Evolutionary conservation across 2,329 filamentous ascomycete genomes (phyloP).

Genomic region (Clonostachys solani): DNA sequence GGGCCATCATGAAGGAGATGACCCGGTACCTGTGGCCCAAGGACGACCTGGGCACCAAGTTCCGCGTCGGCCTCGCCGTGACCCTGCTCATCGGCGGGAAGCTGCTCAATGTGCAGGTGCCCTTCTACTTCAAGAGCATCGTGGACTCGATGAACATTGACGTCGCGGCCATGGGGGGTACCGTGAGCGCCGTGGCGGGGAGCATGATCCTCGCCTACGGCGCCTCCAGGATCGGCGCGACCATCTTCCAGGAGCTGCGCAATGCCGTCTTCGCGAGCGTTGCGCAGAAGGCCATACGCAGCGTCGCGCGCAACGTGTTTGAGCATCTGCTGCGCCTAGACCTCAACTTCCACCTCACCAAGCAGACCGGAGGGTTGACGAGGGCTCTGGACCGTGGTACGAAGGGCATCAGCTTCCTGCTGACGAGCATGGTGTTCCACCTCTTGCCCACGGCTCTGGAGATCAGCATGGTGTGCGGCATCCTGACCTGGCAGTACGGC

Average conservation of each 20-base stretch:
- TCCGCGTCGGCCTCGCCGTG: conserved; percentile 82
- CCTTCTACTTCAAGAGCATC: conserved; percentile 98
- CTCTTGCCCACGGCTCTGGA: conserved; percentile 90
- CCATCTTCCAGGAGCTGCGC: conserved; percentile 85
- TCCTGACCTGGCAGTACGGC: conserved; percentile 94
- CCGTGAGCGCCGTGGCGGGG: conserved; percentile 82
- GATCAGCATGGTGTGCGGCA: conserved; percentile 93
- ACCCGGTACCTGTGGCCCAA: conserved; percentile 94
- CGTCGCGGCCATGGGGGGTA: conserved; percentile 79
- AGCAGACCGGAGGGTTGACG: conserved; percentile 92
- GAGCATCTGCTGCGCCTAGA: conserved; percentile 85
- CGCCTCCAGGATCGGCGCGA: conserved; percentile 80
- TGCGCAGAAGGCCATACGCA: conserved; percentile 91
- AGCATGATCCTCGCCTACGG: conserved; percentile 94
- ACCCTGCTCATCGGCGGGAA: conserved; percentile 84
- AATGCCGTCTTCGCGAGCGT: conserved; percentile 97
- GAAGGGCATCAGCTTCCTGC: conserved; percentile 94
- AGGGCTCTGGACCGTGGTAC: conserved; percentile 94
- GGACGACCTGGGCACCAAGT: conserved; percentile 66
- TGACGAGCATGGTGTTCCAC: conserved; percentile 98
- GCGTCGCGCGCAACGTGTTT: conserved; percentile 89
- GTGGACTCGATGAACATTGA: conserved; percentile 98
- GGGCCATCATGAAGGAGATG: conserved; percentile 99
- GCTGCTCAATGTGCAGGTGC: conserved; percentile 94
- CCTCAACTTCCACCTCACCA: conserved; percentile 86